Base-by-base conservation (phyloP, 306 rosid species). In the Gastrolobium bilobum region DNA sequence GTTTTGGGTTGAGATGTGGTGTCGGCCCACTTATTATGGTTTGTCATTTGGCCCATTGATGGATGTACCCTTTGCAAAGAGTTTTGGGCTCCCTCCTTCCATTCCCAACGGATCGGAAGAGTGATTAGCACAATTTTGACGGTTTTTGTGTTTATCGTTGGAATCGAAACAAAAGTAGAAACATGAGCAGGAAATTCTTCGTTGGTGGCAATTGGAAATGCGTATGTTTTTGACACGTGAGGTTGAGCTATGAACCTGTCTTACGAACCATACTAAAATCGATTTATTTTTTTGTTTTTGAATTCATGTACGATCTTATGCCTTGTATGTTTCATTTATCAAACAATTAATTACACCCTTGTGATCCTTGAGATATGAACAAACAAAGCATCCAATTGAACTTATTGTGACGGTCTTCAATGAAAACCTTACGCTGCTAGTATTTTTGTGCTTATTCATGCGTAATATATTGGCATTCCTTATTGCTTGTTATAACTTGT, bases 131-230 rank as follows among this genome's bases (percentile, higher is more conserved):
- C 26, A 20, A 20, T 20, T 20, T 20, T 20, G 26, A 20, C 26
- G 26, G 26, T 20, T 20, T 20, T 20, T 20, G 26, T 20, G 26
- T 63, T 50, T 34, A 39, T 86, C 82, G 64, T 75, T 35, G 30
- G 4, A 50, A 70, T 84, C 84, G 71, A 44, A 75, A 53, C 8
- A 6, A 33, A 13, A 59, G 34, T 79, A 4, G 57, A 50, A 69
- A 3, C 15, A 91, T 90, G 98, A 91, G 71, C 70, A 84, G 94
- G 60, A 94, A 86, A 59, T 94, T 94, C 91, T 89, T 94, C 90
- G 90, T 94, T 75, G 96, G 97, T 34, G 97, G 98, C 30, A 91
- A 90, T 91, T 91, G 98, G 97, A 91, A 91, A 94, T 94, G 98
- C 77, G 97, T 94, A 90, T 56, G 90, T 82, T 79, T 53, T 65